These are phyloP conservation scores for Butyriboletus loyo DNA, from an alignment of 768 basidiomycete species.

Conservation along the genomic window DNA sequence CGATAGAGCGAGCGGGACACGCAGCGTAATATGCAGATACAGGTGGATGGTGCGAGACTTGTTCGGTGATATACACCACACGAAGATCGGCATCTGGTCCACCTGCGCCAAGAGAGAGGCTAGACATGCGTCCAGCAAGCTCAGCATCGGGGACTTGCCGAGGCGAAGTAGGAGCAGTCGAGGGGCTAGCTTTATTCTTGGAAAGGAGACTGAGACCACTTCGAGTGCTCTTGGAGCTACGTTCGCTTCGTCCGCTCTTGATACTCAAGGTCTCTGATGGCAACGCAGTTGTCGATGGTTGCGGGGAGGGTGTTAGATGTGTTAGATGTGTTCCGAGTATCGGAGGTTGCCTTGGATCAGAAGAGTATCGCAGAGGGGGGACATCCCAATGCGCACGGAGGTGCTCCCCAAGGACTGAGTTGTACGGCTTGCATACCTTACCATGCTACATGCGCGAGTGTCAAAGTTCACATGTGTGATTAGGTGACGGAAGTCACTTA, in stretches of 20 bases:
- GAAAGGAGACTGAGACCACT: constrained; percentile 58
- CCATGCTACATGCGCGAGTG: constrained; percentile 55
- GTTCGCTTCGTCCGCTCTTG: constrained; percentile 45
- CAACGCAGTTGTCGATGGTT: constrained; percentile 18
- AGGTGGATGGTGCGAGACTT: constrained; percentile 96
- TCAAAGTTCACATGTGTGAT: background rate
- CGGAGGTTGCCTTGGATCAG: constrained; percentile 45
- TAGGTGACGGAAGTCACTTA: constrained; percentile 35
- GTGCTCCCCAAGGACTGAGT: constrained; percentile 84
- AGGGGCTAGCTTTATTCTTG: constrained; percentile 39
- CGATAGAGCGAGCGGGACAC: constrained; percentile 71
- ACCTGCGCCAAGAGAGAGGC: constrained; percentile 49
- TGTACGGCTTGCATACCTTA: constrained; percentile 92
- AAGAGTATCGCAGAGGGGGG: constrained; percentile 53
- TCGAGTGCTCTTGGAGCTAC: constrained; percentile 57
- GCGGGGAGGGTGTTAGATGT: constrained; percentile 24
- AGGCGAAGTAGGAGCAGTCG: constrained; percentile 44
- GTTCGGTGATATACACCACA: constrained; percentile 84
- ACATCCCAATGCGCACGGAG: constrained; percentile 89
- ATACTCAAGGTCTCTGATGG: constrained; percentile 51
- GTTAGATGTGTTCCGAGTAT: constrained; percentile 42
- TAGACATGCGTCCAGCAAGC: constrained; percentile 55
- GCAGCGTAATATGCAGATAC: constrained; percentile 79
- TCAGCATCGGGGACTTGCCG: constrained; percentile 38
- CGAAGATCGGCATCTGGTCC: constrained; percentile 41